Base-by-base conservation (phyloP, 1,284 basidiomycete species). In the Sporisorium sorghi region DNA sequence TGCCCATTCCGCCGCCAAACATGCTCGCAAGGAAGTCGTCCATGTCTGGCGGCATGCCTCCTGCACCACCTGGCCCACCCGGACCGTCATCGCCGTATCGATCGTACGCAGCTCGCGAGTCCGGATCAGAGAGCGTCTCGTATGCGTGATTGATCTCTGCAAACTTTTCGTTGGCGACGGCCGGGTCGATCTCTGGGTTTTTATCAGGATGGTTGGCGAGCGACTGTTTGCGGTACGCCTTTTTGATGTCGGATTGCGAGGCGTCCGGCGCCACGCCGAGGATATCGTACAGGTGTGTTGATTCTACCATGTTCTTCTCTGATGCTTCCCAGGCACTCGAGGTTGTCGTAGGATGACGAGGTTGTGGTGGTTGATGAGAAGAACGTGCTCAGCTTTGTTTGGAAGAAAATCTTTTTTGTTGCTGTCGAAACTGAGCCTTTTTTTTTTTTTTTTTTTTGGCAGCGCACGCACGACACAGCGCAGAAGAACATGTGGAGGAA, bases 161-260 rank as follows among this genome's bases (percentile, higher is more conserved):
- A 50, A 84, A 84, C 50, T 80, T 76, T 47, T 73, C 71, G 19
- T 61, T 70, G 12, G 83, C 79, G 12, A 61, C 73, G 23, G 78
- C 76, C 12, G 80, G 79, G 42, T 71, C 71, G 44, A 76, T 52
- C 21, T 77, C 75, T 11, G 81, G 81, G 42, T 83, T 83, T 68
- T 82, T 82, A 73, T 82, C 81, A 0, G 82, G 82, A 51, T 83
- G 82, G 50, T 76, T 78, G 10, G 70, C 77, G 11, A 83, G 70
- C 30, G 79, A 81, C 39, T 76, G 69, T 59, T 79, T 81, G 54
- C 80, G 78, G 61, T 80, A 97, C 2, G 93, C 93, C 15, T 90
- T 91, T 76, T 90, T 89, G 71, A 97, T 92, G 64, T 95, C 93
- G 57, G 89, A 88, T 52, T 93, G 91, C 5, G 90, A 91, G 8